A percentile compares a stretch with the other conserved stretches of the same genome.
Conservation (phyloP, 495 filamentous ascomycete genomes). For the Hypoxylon fuscum region DNA sequence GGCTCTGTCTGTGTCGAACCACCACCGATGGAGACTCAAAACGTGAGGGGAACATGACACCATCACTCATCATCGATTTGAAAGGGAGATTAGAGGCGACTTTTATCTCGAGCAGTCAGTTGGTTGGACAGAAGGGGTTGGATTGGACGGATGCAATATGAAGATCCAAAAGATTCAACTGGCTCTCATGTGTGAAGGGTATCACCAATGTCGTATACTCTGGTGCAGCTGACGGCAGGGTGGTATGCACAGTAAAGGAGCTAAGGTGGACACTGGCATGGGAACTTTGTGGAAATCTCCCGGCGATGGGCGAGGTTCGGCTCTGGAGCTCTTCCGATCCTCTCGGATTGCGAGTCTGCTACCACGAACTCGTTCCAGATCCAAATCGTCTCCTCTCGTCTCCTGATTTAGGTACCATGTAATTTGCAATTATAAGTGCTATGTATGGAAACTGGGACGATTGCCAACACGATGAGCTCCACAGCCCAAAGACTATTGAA, state of each 20-base stretch:
- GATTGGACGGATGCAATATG: constrained; percentile 29
- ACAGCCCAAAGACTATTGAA: constrained; percentile 28
- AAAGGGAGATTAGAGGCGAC: constrained; percentile 23
- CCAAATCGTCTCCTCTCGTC: constrained; percentile 33
- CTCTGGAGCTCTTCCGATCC: constrained; percentile 1
- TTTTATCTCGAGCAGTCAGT: constrained; percentile 26
- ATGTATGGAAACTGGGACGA: background rate
- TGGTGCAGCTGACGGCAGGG: constrained; percentile 38
- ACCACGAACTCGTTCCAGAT: constrained; percentile 28
- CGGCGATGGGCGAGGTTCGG: constrained; percentile 1
- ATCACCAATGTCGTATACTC: constrained; percentile 41
- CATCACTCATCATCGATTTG: constrained; percentile 17
- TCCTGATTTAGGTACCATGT: background rate
- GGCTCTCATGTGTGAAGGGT: constrained; percentile 39
- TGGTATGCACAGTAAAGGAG: constrained; percentile 43
- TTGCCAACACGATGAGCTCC: constrained; percentile 4
- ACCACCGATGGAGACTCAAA: constrained; percentile 6
- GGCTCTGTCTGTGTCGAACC: constrained; percentile 29
- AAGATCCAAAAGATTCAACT: constrained; percentile 37
- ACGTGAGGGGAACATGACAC: constrained; percentile 26
- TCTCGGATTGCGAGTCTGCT: constrained; percentile 31
- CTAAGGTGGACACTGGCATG: constrained; percentile 33
- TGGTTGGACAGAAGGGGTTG: constrained; percentile 27
- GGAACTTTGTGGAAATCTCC: constrained; percentile 29
- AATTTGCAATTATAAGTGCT: background rate